These are phyloP conservation scores for Coemansia sp. DNA, from an alignment of 192 early-diverging fungal species.

Conservation along the genomic window DNA sequence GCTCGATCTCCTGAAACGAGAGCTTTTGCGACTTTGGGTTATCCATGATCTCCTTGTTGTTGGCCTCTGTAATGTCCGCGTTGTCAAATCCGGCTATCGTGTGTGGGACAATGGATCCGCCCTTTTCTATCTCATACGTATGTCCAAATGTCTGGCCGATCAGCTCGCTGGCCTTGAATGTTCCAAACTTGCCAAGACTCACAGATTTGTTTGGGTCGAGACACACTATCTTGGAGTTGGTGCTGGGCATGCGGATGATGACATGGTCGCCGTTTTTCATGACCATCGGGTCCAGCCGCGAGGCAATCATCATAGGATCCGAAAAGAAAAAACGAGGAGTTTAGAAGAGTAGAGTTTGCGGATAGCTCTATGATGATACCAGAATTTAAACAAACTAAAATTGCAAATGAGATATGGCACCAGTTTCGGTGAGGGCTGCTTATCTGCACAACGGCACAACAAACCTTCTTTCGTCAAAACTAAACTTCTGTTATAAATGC, in stretches of 20 bases:
- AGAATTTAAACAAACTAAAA: too few relatives aligned
- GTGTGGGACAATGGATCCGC: conserved; percentile 41
- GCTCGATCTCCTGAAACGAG: conserved; percentile 76
- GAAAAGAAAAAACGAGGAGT: neutral
- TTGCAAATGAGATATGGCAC: too few relatives aligned
- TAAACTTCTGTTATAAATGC: neutral
- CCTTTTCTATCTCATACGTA: conserved; percentile 78
- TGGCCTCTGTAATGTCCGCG: conserved; percentile 72
- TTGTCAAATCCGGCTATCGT: conserved; percentile 34
- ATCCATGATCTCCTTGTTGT: conserved; percentile 81
- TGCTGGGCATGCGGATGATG: conserved; percentile 79
- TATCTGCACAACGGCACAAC: too few relatives aligned
- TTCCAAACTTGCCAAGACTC: conserved; percentile 91
- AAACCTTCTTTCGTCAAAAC: neutral
- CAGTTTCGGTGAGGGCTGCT: too few relatives aligned
- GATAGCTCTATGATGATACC: too few relatives aligned
- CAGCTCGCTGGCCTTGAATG: conserved; percentile 71
- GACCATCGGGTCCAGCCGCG: conserved; percentile 24
- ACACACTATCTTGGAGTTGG: conserved; percentile 74
- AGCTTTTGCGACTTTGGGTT: conserved; percentile 73
- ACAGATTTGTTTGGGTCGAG: conserved; percentile 60
- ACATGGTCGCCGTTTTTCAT: conserved; percentile 65
- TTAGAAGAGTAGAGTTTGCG: too few relatives aligned
- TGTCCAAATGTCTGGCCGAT: conserved; percentile 81
- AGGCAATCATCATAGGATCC: conserved; percentile 7